phyloP scores from a whole-genome alignment of 1,284 basidiomycete genomes.

The Anthracocystis setariae region DNA sequence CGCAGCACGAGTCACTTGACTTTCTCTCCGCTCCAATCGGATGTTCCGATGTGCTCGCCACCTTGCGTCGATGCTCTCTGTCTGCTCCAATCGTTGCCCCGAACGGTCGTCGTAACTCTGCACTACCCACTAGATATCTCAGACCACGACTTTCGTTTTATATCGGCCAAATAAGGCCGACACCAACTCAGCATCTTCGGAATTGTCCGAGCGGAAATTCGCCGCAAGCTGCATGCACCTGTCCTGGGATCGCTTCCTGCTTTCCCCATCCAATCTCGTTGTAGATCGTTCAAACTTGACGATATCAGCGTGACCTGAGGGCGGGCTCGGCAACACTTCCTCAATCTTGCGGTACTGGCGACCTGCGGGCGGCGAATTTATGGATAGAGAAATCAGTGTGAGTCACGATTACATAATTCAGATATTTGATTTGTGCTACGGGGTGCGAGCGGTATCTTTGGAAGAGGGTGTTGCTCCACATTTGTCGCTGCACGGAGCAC shows the following conservation, averaged over 20 bases:
- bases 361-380: no score
- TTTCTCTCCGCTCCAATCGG: conserved; percentile 4
- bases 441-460: not conserved
- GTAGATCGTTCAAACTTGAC: no score
- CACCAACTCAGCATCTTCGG: no score
- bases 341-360: no score
- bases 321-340: no score
- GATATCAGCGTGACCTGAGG: no score
- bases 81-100: not conserved
- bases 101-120: not conserved
- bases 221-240: no score
- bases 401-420: conserved; percentile 1
- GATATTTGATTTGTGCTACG: not conserved
- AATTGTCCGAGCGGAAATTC: not conserved
- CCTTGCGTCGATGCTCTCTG: not conserved
- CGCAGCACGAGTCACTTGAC: conserved; percentile 1
- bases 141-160: not conserved
- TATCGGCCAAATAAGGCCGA: conserved; percentile 3
- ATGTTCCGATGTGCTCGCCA: not conserved
- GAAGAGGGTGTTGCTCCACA: not conserved
- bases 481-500: not conserved
- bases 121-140: not conserved
- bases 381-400: not conserved
- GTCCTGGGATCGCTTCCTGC: no score
- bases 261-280: no score